Evolutionary conservation across 371 early-diverging fungal species (phyloP).

Genomic region (Saksenaea oblongispora): DNA sequence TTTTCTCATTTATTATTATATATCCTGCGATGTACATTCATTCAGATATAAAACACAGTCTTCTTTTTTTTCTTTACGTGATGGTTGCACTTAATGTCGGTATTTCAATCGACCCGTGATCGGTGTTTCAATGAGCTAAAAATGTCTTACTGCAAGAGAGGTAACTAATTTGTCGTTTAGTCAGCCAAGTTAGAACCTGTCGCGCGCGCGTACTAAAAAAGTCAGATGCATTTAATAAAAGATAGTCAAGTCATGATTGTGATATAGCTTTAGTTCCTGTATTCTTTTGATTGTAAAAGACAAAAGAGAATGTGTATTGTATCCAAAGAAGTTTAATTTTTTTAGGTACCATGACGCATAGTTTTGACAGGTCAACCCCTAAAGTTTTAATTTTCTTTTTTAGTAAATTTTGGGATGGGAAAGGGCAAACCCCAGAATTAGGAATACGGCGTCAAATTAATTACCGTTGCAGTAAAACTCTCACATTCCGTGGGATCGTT

Average conservation of each 20-base stretch:
- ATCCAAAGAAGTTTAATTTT: neutral
- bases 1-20: neutral
- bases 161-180: too few relatives aligned
- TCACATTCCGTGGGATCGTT: neutral
- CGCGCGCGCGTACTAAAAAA: too few relatives aligned
- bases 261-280: too few relatives aligned
- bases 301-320: neutral
- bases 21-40: neutral
- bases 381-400: neutral
- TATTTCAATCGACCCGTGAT: too few relatives aligned
- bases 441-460: constrained; percentile 1
- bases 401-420: neutral
- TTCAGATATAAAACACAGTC: neutral
- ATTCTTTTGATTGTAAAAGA: too few relatives aligned
- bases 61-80: neutral
- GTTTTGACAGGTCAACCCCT: neutral
- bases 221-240: too few relatives aligned
- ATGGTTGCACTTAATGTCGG: too few relatives aligned
- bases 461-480: neutral
- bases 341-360: neutral
- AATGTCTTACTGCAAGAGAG: too few relatives aligned
- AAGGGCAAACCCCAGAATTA: neutral
- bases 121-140: too few relatives aligned
- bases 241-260: too few relatives aligned
- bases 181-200: too few relatives aligned